Base-by-base conservation (phyloP, 768 basidiomycete genomes). In the Tylopilus rubrobrunneus region DNA sequence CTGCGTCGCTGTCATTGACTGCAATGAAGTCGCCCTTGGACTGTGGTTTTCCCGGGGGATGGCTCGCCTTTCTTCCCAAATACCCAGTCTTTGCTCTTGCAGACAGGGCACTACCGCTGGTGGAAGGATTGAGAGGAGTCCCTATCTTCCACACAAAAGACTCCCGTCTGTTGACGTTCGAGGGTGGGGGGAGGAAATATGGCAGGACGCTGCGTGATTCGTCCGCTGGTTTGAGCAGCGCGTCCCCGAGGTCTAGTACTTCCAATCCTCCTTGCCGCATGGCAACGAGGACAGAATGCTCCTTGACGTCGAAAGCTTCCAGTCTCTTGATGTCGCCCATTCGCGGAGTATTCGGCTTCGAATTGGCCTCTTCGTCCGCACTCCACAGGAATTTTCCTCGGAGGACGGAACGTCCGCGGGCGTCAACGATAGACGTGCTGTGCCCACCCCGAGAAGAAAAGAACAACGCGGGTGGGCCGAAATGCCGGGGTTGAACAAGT, bases 371-470 rank as follows among this genome's bases (percentile, higher is more conserved):
- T 12, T 83, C 83, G 46, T 91, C 89, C 1, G 75, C 66, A 53
- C 85, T 92, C 91, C 91, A 93, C 53, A 87, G 17, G 58, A 93
- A 85, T 48, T 85, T 81, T 34, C 86, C 85, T 59, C 92, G 88
- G 11, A 93, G 77, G 10, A 93, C 91, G 12, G 91, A 89, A 50
- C 89, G 74, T 40, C 91, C 91, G 19, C 89, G 81, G n/a, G 85
- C 81, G 64, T 93, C 91, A 17, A 93, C 91, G 49, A 93, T 89
- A 5, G 87, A 77, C 0, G 91, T 93, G 62, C 90, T 93, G 62
- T 92, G 89, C 1, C 91, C 91, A 21, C 91, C 91, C n/a, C 91
- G 84, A 10, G 89, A 87, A 10, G 90, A 91, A 68, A 80, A 93
- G 72, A 93, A 93, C 17, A 93, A 69, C 1, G 91, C 87, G 5